These are phyloP conservation scores for Phialemonium atrogriseum DNA, from an alignment of 2,329 filamentous ascomycete genomes.

Conservation along the genomic window DNA sequence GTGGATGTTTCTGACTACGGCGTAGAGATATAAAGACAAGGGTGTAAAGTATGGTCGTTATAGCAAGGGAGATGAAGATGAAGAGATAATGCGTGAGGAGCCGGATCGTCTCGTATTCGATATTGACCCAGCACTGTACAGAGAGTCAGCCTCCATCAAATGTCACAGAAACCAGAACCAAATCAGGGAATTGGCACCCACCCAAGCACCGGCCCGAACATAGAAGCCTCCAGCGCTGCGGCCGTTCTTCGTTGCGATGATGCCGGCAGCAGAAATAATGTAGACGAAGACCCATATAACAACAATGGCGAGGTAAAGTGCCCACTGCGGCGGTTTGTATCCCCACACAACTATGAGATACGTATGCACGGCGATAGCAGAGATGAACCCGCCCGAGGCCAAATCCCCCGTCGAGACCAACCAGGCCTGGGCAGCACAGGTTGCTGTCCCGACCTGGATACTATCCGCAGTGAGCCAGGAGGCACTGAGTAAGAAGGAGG, in stretches of 20 bases:
- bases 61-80: conserved; percentile 38
- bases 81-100: conserved; percentile 55
- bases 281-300: conserved; percentile 42
- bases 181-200: conserved; percentile 17
- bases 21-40: conserved; percentile 27
- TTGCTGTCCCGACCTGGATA: conserved; percentile 35
- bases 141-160: too few relatives aligned
- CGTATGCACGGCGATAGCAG: conserved; percentile 49
- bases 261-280: conserved; percentile 32
- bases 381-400: conserved; percentile 48
- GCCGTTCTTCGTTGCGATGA: conserved; percentile 17
- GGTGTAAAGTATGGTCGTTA: conserved; percentile 26
- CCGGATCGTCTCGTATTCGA: conserved; percentile 40
- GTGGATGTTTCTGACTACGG: conserved; percentile 6
- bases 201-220: conserved; percentile 46
- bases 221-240: conserved; percentile 28
- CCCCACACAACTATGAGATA: conserved; percentile 44
- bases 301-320: conserved; percentile 33
- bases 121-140: conserved; percentile 52
- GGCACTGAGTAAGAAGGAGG: conserved; percentile 46
- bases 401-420: conserved; percentile 51
- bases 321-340: conserved; percentile 33
- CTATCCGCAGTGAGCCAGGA: conserved; percentile 39
- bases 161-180: too few relatives aligned
- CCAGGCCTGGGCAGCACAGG: conserved; percentile 48